Evolutionary conservation across 768 basidiomycete genomes (phyloP).

Genomic region (Suillus paluster): DNA sequence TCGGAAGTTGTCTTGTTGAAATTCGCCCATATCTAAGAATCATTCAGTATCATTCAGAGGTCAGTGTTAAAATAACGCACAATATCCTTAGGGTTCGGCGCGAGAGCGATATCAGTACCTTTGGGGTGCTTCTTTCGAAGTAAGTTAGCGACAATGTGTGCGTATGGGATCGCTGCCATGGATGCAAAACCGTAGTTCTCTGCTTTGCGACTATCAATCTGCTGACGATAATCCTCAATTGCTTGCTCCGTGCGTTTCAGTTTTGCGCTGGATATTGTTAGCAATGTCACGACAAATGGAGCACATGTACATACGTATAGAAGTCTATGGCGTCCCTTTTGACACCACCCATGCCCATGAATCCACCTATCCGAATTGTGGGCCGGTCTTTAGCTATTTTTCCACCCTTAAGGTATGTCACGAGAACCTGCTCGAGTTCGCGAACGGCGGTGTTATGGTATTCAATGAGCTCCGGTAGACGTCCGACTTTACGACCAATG

Average conservation of each 20-base stretch:
- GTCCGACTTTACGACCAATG: constrained; percentile 85
- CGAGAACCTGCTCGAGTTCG: constrained; percentile 87
- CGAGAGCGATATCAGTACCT: constrained; percentile 71
- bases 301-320: constrained; percentile 68
- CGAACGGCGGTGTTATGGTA: constrained; percentile 94
- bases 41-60: not conserved
- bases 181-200: constrained; percentile 94
- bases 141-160: constrained; percentile 81
- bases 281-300: constrained; percentile 2
- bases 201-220: constrained; percentile 74
- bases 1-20: constrained; percentile 75
- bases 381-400: constrained; percentile 82
- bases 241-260: constrained; percentile 69
- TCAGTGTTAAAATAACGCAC: constrained; percentile 43
- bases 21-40: constrained; percentile 83
- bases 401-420: constrained; percentile 87
- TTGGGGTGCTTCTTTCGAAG: constrained; percentile 72
- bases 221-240: constrained; percentile 72
- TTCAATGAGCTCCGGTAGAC: constrained; percentile 88
- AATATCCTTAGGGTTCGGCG: constrained; percentile 90
- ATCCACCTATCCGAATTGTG: constrained; percentile 76
- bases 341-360: constrained; percentile 79
- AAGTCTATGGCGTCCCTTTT: constrained; percentile 93
- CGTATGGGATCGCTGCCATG: constrained; percentile 87
- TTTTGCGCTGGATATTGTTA: constrained; percentile 40